Evolutionary conservation across 139 green algal genomes (phyloP), one percentile per base, ranked within the genome.

Genomic region (Chlorella sorokiniana): DNA sequence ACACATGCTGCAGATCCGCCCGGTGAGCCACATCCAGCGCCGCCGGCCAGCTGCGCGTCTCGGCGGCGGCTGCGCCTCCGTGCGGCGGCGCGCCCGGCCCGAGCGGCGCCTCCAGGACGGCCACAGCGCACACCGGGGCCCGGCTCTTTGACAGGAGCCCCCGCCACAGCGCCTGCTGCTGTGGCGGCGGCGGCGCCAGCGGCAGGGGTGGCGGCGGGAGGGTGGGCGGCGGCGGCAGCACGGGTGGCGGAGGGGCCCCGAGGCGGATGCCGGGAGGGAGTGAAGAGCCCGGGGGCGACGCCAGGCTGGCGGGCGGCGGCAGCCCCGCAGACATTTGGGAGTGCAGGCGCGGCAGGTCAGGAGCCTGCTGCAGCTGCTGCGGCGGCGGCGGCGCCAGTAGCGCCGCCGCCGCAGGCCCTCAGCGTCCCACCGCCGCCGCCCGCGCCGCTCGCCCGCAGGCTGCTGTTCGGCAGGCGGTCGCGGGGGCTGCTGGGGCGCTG

Each of bases 1-100:
- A 85, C 1, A 88, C 51, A 20, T 88, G 68, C 23, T 51, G n/a
- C 68, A 84, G 51, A 33, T 81, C 67, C 7, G 76, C 67, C 16
- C 84, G 64, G 29, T 82, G 61, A 14, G 65, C 62, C 0, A 88
- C 84, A 8, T 88, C 84, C 54, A 88, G 70, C 48, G 45, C n/a
- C 29, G 45, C 31, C 0, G 84, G 84, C 84, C 84, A 88, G 54
- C 42, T 54, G n/a, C 33, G 84, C 78, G 61, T 88, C 84, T 9
- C 25, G 62, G 69, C 69, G 42, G 22, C 72, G 22, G 23, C 16
- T 10, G n/a, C 56, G 20, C n/a, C 1, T 27, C 42, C 14, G 0
- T 35, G 29, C 31, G 9, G 31, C 37, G 31, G 65, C 65, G 14
- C 33, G 16, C 33, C 16, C 65, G 14, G 37, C 59, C 10, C 16